A percentile compares a stretch with the other conserved stretches of the same genome.
These are phyloP conservation scores for Pichia inconspicua DNA, from an alignment of 1,139 yeast species.

Conservation along the genomic window DNA sequence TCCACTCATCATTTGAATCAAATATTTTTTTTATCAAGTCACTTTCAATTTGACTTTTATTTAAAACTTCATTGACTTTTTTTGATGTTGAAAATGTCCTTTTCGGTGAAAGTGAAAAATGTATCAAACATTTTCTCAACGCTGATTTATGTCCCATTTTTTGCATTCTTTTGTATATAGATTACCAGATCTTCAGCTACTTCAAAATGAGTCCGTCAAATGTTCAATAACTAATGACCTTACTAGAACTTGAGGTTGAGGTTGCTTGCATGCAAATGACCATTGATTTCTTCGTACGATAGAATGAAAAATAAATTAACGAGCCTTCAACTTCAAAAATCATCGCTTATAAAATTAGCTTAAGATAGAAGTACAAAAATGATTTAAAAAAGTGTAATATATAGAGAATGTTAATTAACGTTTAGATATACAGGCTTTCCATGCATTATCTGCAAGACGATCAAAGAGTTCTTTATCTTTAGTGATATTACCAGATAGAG, in stretches of 20 bases:
- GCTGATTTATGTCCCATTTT: background rate
- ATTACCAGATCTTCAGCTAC: no score
- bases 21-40: conserved; percentile 33
- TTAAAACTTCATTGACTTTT: no score
- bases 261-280: no score
- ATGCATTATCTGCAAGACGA: conserved; percentile 10
- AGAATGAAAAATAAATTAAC: background rate
- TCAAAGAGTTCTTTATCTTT: conserved; percentile 12
- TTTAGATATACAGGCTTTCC: conserved; percentile 13
- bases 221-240: background rate
- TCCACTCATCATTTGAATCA: conserved; percentile 40
- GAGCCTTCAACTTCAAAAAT: background rate
- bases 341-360: no score
- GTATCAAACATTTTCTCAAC: background rate
- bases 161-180: background rate
- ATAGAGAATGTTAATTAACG: background rate
- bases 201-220: no score
- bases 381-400: no score
- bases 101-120: background rate
- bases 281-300: no score
- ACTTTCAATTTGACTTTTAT: background rate
- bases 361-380: no score
- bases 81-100: background rate
- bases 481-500: conserved; percentile 7
- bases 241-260: no score